phyloP scores from a whole-genome alignment of 306 rosid genomes.

The Trichosanthes cucumerina region DNA sequence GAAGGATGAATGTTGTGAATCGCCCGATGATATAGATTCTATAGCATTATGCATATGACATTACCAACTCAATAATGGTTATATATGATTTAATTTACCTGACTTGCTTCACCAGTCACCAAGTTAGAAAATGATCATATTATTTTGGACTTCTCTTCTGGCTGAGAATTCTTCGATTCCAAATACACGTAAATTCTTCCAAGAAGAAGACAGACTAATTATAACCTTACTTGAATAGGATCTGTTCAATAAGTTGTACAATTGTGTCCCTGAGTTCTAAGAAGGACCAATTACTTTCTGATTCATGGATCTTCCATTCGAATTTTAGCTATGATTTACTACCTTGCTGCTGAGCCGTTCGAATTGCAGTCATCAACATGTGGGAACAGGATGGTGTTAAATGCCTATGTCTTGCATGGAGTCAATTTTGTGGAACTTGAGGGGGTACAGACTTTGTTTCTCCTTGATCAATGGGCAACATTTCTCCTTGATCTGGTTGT shows the following conservation, averaged over 20 bases:
- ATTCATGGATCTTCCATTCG: no score
- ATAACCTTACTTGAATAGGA: no score
- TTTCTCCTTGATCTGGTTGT: background rate
- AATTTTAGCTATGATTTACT: no score
- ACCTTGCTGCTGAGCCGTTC: no score
- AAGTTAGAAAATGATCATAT: background rate
- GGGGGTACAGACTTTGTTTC: no score
- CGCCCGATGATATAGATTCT: background rate
- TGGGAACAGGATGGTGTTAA: background rate
- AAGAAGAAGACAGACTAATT: no score
- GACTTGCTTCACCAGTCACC: background rate
- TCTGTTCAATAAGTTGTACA: no score
- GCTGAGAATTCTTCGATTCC: background rate
- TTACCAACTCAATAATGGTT: background rate
- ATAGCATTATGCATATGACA: background rate
- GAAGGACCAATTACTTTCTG: no score
- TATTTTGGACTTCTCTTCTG: background rate
- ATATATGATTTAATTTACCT: background rate
- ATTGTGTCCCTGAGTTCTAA: no score
- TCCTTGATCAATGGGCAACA: background rate
- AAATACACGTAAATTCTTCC: no score
- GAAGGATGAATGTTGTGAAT: conserved; percentile 59
- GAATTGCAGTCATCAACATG: no score
- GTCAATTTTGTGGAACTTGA: background rate
- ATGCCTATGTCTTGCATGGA: background rate